These are phyloP conservation scores for Dillenia suffruticosa DNA, from an alignment of 164 flowering plant species.

Conservation along the genomic window DNA sequence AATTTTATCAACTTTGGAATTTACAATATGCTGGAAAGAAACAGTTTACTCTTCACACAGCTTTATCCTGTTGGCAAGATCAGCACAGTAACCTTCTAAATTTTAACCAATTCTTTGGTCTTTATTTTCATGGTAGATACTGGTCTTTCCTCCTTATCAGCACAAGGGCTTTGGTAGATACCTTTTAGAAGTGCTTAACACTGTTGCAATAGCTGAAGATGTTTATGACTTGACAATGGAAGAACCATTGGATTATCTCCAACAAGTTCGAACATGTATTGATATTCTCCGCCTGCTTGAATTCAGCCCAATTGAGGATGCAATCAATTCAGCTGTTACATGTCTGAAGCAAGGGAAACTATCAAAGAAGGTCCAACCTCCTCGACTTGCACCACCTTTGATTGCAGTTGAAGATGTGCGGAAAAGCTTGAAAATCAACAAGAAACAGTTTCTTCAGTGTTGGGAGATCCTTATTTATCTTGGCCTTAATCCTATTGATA, in stretches of 20 bases:
- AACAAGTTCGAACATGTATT: constrained; percentile 64
- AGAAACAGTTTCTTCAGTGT: constrained; percentile 80
- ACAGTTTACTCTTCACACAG: too few species aligned
- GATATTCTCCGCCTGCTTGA: constrained; percentile 60
- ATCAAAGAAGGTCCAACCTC: constrained; percentile 40
- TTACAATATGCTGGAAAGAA: too few species aligned
- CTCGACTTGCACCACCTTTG: constrained; percentile 47
- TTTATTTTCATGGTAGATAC: constrained; percentile 48
- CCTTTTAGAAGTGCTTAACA: constrained; percentile 61
- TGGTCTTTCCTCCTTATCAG: constrained; percentile 85
- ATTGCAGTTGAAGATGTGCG: constrained; percentile 51
- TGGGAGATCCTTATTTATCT: constrained; percentile 92
- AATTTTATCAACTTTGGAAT: too few species aligned
- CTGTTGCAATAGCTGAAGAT: constrained; percentile 61
- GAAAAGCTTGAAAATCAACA: constrained; percentile 66
- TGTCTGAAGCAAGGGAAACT: constrained; percentile 44
- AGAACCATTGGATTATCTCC: constrained; percentile 85
- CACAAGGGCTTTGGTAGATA: constrained; percentile 71
- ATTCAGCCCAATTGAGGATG: constrained; percentile 36
- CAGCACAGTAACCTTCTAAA: too few species aligned
- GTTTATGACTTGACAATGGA: constrained; percentile 80
- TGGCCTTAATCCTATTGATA: constrained; percentile 52
- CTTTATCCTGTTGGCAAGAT: too few species aligned
- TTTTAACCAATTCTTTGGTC: too few species aligned
- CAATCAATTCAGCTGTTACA: constrained; percentile 31